Evolutionary conservation across 257 asterid species (phyloP).

Genomic region (Jaltomata sinuosa): DNA sequence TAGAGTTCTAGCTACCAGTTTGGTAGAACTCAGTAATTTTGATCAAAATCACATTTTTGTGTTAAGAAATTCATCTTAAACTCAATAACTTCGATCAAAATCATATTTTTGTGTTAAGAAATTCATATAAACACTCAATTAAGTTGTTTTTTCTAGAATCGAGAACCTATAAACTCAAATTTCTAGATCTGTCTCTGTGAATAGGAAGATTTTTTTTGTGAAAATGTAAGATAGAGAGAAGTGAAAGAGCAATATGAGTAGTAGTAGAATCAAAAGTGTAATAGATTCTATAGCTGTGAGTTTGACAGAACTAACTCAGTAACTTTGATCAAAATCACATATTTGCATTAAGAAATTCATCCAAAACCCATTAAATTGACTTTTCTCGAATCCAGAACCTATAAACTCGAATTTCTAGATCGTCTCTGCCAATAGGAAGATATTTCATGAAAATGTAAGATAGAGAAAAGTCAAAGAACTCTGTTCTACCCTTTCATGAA

Average conservation of each 20-base stretch:
- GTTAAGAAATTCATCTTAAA: background rate
- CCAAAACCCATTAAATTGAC: background rate
- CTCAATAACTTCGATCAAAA: background rate
- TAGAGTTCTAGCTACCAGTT: no score
- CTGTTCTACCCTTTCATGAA: no score
- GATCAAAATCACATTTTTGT: background rate
- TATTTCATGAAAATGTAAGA: no score
- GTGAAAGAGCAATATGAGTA: no score
- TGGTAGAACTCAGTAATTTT: no score
- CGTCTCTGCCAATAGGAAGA: accelerated
- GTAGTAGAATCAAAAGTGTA: no score
- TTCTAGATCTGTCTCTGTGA: background rate
- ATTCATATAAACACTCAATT: background rate
- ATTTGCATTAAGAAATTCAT: background rate
- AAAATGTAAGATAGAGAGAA: no score
- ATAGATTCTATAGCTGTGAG: no score
- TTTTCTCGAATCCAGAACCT: background rate
- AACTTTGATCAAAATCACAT: background rate
- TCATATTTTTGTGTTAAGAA: background rate
- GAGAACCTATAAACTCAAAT: background rate
- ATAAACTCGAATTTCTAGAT: background rate
- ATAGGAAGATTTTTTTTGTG: background rate
- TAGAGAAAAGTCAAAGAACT: no score
- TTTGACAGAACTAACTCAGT: no score
- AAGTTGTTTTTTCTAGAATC: background rate